Percentiles rank a stretch among this genome's conserved stretches.
These are phyloP conservation scores for Sisymbrium altissimum DNA, from an alignment of 345 rosid genomes.

Conservation along the genomic window DNA sequence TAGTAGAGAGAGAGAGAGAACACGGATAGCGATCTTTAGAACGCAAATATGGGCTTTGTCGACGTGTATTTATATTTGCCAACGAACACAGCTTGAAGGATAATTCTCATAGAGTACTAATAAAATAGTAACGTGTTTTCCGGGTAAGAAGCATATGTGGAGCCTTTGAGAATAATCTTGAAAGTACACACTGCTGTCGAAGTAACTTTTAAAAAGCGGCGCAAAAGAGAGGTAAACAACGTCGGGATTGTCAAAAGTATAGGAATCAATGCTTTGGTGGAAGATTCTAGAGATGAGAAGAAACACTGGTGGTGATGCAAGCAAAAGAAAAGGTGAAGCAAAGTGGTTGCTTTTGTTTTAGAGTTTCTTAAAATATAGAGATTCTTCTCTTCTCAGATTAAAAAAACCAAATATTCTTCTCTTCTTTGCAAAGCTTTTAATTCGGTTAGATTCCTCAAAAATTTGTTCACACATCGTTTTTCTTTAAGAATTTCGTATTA, in stretches of 20 bases:
- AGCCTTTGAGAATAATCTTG: slow-evolving; percentile 1
- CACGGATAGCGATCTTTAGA: background rate
- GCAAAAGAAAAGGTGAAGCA: background rate
- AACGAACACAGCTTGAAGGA: background rate
- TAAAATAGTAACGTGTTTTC: background rate
- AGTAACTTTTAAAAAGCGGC: background rate
- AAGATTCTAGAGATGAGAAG: slow-evolving; percentile 7
- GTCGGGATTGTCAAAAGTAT: background rate
- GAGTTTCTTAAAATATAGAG: background rate
- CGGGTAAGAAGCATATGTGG: background rate
- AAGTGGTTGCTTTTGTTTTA: slow-evolving; percentile 1
- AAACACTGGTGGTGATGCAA: background rate
- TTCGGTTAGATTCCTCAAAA: background rate
- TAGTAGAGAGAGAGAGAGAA: background rate
- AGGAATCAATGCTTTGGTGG: slow-evolving; percentile 11
- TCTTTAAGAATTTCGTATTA: too few relatives aligned
- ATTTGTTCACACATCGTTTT: background rate
- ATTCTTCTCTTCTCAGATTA: background rate
- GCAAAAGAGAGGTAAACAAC: background rate
- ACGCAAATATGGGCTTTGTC: background rate
- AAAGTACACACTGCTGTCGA: background rate
- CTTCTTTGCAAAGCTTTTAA: background rate
- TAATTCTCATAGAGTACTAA: background rate
- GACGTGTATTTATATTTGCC: slow-evolving; percentile 24
- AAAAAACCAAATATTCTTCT: background rate